Evolutionary conservation across 108 stramenopile species (phyloP), one percentile per base, ranked within the genome.

Genomic region (Fistulifera solaris): DNA sequence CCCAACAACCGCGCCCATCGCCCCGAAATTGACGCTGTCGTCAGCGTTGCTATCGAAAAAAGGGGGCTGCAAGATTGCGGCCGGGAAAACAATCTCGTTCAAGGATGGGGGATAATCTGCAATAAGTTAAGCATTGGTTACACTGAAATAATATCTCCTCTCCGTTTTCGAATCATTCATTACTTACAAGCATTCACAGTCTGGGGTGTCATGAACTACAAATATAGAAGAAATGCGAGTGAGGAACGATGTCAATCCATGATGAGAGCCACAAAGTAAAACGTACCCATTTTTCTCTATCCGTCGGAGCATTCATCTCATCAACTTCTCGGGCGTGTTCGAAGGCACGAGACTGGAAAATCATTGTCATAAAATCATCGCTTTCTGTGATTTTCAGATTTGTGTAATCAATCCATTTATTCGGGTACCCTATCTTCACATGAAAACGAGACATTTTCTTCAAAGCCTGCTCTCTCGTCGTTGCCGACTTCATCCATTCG

Each of bases 31-130:
- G 0, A 87, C 78, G 18, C 84, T 86, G 46, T 79, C 77, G 49
- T 85, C 86, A 0, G 83, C 79, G 18, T 87, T 74, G 27, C 54
- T 63, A 46, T 85, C 68, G 54, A 85, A 92, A 55, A 92, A 85
- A 15, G 90, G 90, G 35, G 75, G 82, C 58, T 92, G 90, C 18
- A 92, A 51, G 41, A 92, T 92, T 21, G 90, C 90, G 8, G 90
- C 90, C 1, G 90, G 90, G 62, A 92, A 92, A 11, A 85, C 83
- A 42, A 80, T 77, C 53, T 80, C 82, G 46, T 83, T 83, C 15
- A 83, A 51, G 65, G 38, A 66, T 51, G 74, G 74, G 61, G 78
- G 81, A 48, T 78, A 83, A 38, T 83, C 31, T 35, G 31, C 8
- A 35, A 35, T 35, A 35, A 8, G 8, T 6, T 35, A 77, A 38